Evolutionary conservation across 2,329 filamentous ascomycete species (phyloP), one percentile per base, ranked within the genome.

Genomic region (Thyridium curvatum): DNA sequence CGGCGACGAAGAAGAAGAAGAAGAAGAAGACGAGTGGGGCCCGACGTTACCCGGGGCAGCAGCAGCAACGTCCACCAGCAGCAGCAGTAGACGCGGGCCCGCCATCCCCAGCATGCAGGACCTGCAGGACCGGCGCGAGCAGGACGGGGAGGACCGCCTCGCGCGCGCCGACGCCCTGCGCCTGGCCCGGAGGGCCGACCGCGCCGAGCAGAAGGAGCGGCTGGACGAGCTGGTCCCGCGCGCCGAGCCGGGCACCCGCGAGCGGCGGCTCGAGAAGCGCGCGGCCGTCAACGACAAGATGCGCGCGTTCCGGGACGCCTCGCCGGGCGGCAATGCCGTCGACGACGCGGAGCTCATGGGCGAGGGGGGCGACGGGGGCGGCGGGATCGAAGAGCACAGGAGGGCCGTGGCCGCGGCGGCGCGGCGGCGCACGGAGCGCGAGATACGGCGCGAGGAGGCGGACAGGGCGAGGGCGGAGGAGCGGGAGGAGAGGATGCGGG

Each of bases 261-360:
- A 95, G 64, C 80, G 91, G 10, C 77, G 80, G 53, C 71, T 97
- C 1, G 91, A 98, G 66, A 96, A 96, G 73, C 83, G 82, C 47
- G 75, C 74, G 28, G 84, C 85, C 45, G 68, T 76, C 5, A 84
- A 84, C 21, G 81, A 83, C 7, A 79, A 82, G 48, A 82, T 94
- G 67, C 76, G 79, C 18, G 74, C 76, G 10, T 95, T 94, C 54
- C 66, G 79, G 41, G 71, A 89, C 47, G 79, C 74, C 46, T 82
- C 79, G 12, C 77, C 82, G 1, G 68, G 61, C 1, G 46, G 32
- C 9, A 38, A 38, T 4, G 74, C 68, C 14, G 72, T 88, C 1
- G 72, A 74, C 0, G 90, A 94, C 12, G 67, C 68, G 13, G 85
- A 94, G 39, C 58, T 97, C 18, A 84, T 96, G 79, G 86, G 86